A percentile compares a stretch with the other conserved stretches of the same genome.
Evolutionary conservation across 139 green algal genomes (phyloP).

Genomic region (Chlamydomonas schloesseri): DNA sequence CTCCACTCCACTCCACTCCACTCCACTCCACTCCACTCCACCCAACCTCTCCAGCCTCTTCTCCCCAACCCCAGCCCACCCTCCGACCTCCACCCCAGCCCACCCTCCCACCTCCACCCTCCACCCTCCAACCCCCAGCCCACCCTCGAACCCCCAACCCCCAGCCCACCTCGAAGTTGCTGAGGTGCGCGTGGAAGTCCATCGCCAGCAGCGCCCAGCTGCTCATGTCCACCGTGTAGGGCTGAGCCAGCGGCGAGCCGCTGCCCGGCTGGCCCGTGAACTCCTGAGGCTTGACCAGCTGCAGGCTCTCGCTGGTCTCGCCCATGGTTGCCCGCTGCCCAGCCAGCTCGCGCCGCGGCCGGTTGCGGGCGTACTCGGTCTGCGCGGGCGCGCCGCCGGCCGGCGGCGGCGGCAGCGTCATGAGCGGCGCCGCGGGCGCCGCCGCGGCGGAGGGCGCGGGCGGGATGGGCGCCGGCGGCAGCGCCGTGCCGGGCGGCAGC

Average conservation of each 20-base stretch:
- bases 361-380: conserved; percentile 79
- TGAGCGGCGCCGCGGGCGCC: conserved; percentile 1
- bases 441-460: background rate
- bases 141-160: background rate
- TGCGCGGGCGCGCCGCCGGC: background rate
- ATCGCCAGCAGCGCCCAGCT: conserved; percentile 73
- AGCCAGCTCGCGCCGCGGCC: conserved; percentile 65
- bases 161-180: conserved; percentile 61
- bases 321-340: conserved; percentile 58
- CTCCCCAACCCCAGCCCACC: too few species aligned
- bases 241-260: conserved; percentile 66
- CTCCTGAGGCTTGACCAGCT: conserved; percentile 70
- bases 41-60: too few species aligned
- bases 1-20: too few species aligned
- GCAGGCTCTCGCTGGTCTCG: conserved; percentile 72
- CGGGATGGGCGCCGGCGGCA: background rate
- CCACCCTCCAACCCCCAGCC: background rate
- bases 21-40: too few species aligned
- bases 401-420: background rate
- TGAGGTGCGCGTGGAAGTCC: conserved; percentile 87
- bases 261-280: conserved; percentile 71
- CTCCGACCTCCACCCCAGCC: background rate
- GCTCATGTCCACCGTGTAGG: conserved; percentile 71
- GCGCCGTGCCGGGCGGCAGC: background rate
- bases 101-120: background rate